These are phyloP conservation scores for Phytophthora lateralis DNA, from an alignment of 352 stramenopile species.

Conservation along the genomic window DNA sequence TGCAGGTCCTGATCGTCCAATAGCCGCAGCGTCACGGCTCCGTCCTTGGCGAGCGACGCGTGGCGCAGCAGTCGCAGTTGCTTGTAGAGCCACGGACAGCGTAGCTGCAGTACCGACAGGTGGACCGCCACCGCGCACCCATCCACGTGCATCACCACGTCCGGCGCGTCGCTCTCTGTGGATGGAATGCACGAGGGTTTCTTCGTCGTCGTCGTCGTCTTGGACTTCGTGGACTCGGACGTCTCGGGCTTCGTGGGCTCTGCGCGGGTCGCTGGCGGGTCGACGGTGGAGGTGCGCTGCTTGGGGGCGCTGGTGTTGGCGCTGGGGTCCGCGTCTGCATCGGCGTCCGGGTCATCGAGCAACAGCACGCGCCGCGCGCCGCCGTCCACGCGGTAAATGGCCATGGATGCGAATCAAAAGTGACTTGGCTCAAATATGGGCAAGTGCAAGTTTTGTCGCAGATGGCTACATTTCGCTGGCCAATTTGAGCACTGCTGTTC, in stretches of 20 bases:
- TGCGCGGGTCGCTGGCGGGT: not conserved
- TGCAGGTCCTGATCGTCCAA: conserved; percentile 22
- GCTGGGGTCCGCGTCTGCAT: not conserved
- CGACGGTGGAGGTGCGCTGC: not conserved
- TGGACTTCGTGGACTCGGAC: not conserved
- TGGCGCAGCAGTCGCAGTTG: conserved; percentile 37
- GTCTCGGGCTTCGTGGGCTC: not conserved
- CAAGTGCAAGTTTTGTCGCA: conserved; percentile 10
- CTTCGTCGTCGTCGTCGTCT: not conserved
- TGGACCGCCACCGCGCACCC: conserved; percentile 59
- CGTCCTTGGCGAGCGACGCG: not conserved
- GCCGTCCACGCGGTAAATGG: conserved; percentile 29
- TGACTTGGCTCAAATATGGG: conserved; percentile 4
- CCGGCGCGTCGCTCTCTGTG: conserved; percentile 24
- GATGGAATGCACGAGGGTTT: conserved; percentile 14
- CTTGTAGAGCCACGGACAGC: conserved; percentile 46
- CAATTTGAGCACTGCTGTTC: not conserved
- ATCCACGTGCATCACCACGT: conserved; percentile 57
- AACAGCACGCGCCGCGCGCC: conserved; percentile 20
- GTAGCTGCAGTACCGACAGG: conserved; percentile 32
- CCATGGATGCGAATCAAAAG: conserved; percentile 1
- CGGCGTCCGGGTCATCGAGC: conserved; percentile 10
- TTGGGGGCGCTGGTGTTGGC: not conserved
- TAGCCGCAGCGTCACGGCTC: conserved; percentile 12
- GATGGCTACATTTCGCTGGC: not conserved